These are phyloP conservation scores for Fusarium sp. DNA, from an alignment of 2,329 filamentous ascomycete species.

Conservation along the genomic window DNA sequence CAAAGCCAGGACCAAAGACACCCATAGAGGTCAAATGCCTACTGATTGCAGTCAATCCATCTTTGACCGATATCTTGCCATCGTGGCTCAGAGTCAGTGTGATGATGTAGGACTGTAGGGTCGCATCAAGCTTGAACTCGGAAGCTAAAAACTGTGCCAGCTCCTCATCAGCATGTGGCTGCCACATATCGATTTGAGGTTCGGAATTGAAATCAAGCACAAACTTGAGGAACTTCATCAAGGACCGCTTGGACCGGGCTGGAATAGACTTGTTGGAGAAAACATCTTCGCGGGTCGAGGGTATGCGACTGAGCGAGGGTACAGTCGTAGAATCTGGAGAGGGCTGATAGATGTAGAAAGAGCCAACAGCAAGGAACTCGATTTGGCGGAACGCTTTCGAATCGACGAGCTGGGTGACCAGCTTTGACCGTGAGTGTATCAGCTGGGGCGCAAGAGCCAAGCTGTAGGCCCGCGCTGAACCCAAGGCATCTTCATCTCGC, in stretches of 20 bases:
- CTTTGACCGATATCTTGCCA: constrained; percentile 68
- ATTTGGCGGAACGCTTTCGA: constrained; percentile 89
- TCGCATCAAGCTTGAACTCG: constrained; percentile 75
- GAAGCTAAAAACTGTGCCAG: constrained; percentile 70
- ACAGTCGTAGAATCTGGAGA: constrained; percentile 45
- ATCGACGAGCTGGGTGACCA: constrained; percentile 85
- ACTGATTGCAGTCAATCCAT: constrained; percentile 78
- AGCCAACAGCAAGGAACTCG: constrained; percentile 92
- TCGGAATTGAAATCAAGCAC: constrained; percentile 77
- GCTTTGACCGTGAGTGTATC: constrained; percentile 82
- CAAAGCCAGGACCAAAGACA: constrained; percentile 88
- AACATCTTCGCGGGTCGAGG: constrained; percentile 90
- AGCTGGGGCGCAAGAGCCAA: constrained; percentile 87
- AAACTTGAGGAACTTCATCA: constrained; percentile 96
- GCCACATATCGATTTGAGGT: constrained; percentile 67
- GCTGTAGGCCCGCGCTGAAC: constrained; percentile 79
- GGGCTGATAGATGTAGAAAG: constrained; percentile 82
- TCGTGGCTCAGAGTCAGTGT: constrained; percentile 81
- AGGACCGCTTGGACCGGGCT: constrained; percentile 80
- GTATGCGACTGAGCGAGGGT: constrained; percentile 73
- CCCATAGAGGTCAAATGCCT: constrained; percentile 89
- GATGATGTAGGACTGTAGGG: constrained; percentile 70
- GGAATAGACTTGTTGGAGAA: constrained; percentile 83
- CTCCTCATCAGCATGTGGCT: constrained; percentile 63
- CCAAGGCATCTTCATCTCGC: constrained; percentile 59